phyloP scores from a whole-genome alignment of 2,329 filamentous ascomycete species.

The Exophiala oligosperma region DNA sequence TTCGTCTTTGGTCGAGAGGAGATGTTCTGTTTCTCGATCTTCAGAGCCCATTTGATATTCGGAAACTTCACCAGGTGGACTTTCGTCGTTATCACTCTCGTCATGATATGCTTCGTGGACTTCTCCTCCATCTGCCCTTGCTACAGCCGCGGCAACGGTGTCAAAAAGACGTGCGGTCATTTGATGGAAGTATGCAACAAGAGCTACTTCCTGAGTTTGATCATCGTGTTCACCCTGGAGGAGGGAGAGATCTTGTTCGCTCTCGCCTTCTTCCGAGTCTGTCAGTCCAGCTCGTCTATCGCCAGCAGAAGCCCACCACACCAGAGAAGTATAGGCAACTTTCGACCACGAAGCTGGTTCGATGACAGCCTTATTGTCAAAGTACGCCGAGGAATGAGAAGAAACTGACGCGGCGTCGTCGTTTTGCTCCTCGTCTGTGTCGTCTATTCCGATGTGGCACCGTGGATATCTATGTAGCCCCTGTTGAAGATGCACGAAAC shows the following conservation, averaged over 20 bases:
- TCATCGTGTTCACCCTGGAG: slow-evolving; percentile 37
- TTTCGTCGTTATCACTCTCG: slow-evolving; percentile 22
- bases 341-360: slow-evolving; percentile 61
- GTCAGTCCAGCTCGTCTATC: slow-evolving; percentile 56
- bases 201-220: slow-evolving; percentile 46
- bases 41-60: slow-evolving; percentile 22
- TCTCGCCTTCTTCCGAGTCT: slow-evolving; percentile 54
- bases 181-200: slow-evolving; percentile 53
- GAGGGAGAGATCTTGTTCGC: slow-evolving; percentile 45
- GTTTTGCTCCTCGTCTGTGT: slow-evolving; percentile 33
- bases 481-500: slow-evolving; percentile 68
- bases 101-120: slow-evolving; percentile 23
- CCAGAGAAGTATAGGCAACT: slow-evolving; percentile 62
- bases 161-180: slow-evolving; percentile 48
- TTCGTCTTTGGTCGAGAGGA: slow-evolving; percentile 25
- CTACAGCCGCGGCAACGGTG: slow-evolving; percentile 43
- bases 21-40: slow-evolving; percentile 25
- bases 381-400: slow-evolving; percentile 40
- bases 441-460: slow-evolving; percentile 24
- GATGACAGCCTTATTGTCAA: slow-evolving; percentile 45
- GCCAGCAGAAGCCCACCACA: slow-evolving; percentile 68
- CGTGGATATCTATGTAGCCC: slow-evolving; percentile 50
- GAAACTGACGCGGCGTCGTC: slow-evolving; percentile 38
- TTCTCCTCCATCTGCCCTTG: slow-evolving; percentile 38
- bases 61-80: background rate